A percentile compares a stretch with the other conserved stretches of the same genome.
Conservation (phyloP, 768 basidiomycete species). For the Suillus tomentosus region DNA sequence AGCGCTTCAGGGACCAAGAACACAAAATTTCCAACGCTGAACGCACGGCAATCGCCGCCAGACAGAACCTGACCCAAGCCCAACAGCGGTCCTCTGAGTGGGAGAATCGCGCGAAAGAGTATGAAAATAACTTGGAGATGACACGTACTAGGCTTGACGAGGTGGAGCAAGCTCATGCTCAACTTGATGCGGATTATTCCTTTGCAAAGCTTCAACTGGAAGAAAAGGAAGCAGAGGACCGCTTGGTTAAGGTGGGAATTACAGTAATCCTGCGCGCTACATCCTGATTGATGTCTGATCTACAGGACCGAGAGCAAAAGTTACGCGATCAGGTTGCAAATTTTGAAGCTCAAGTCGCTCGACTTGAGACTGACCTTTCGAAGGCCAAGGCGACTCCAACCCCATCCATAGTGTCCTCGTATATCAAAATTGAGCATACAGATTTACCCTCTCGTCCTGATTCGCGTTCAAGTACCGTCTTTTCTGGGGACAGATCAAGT, state of each 20-base stretch:
- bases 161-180: constrained; percentile 60
- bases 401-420: constrained; percentile 38
- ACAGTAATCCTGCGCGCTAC: not conserved
- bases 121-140: constrained; percentile 63
- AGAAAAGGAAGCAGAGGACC: constrained; percentile 72
- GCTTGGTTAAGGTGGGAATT: constrained; percentile 59
- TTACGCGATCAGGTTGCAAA: constrained; percentile 64
- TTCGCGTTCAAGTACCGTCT: constrained; percentile 70
- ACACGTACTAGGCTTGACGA: constrained; percentile 65
- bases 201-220: constrained; percentile 71
- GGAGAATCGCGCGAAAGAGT: constrained; percentile 77
- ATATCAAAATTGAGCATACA: constrained; percentile 39
- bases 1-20: constrained; percentile 74
- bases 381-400: constrained; percentile 40
- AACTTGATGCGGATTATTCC: constrained; percentile 72
- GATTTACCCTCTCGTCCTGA: constrained; percentile 64
- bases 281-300: constrained; percentile 9
- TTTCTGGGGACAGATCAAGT: constrained; percentile 49
- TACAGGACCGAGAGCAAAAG: constrained; percentile 71
- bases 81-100: constrained; percentile 81
- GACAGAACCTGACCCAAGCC: constrained; percentile 67
- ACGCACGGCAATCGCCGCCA: constrained; percentile 53
- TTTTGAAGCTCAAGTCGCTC: constrained; percentile 61
- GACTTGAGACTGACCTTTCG: constrained; percentile 60
- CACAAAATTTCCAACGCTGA: constrained; percentile 61